Conservation (phyloP, 495 filamentous ascomycete species). For the Pseudevernia furfuracea region DNA sequence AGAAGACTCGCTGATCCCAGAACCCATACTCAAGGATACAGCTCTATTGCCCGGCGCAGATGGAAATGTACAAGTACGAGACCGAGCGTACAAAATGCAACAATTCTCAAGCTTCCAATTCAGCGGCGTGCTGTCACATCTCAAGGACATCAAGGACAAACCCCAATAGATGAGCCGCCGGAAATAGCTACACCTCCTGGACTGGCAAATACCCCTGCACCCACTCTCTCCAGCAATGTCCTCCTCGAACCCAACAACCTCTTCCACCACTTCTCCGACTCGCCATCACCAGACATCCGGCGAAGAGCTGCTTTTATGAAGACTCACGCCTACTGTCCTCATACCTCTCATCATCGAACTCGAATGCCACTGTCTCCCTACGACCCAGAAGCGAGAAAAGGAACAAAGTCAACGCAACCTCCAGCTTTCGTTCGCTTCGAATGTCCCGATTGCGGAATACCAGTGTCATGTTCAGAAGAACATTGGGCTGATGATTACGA, state of each 20-base stretch:
- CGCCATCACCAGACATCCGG: constrained; percentile 77
- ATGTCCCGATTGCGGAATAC: constrained; percentile 93
- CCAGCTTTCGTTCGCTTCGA: constrained; percentile 82
- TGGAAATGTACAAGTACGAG: constrained; percentile 2
- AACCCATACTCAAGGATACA: not conserved
- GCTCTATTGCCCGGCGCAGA: constrained; percentile 3
- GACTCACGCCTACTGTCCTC: constrained; percentile 84
- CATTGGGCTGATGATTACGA: constrained; percentile 96
- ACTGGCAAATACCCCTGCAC: not conserved
- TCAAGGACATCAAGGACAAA: constrained; percentile 4
- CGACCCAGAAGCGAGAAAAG: constrained; percentile 53
- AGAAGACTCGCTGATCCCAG: constrained; percentile 4
- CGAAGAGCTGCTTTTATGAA: constrained; percentile 80
- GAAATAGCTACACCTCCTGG: constrained; percentile 5
- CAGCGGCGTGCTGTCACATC: constrained; percentile 17
- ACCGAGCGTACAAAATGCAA: constrained; percentile 1
- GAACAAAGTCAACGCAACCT: constrained; percentile 43
- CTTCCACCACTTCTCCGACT: constrained; percentile 84
- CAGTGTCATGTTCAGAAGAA: constrained; percentile 82
- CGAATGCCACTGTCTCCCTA: constrained; percentile 50
- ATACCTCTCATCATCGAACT: constrained; percentile 70
- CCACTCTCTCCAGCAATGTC: constrained; percentile 25
- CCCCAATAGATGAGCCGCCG: constrained; percentile 10
- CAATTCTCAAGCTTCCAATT: constrained; percentile 1
- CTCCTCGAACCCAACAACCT: constrained; percentile 74